Base-by-base conservation (phyloP, 139 green algal genomes). In the Choricystis sp. region DNA sequence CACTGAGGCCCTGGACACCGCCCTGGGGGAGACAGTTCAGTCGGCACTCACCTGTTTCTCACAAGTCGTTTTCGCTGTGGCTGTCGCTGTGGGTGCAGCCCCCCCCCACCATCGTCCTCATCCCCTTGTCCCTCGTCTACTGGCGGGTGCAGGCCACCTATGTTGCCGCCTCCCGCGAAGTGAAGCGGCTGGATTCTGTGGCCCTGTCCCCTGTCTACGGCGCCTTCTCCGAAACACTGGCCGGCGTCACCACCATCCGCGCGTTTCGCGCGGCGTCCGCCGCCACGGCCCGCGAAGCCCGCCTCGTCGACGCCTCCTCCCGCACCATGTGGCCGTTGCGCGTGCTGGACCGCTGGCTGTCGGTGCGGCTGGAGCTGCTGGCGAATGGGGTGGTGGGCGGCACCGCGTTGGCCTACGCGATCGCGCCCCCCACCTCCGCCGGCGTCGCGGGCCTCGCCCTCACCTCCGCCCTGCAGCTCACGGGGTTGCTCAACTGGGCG, bases 301-400 rank as follows among this genome's bases (percentile, higher is more conserved):
- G 0, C 0, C 72, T 86, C 26, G 67, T 96, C 19, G 70, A 87
- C 66, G 59, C 70, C 25, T 83, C 74, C 74, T 88, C 93, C 69
- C 69, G 76, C 20, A 75, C 72, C 1, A 88, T 72, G 56, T 93
- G 85, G 85, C 84, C 82, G 2, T 77, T 79, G 1, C 75, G 81
- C 57, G 71, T 81, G 55, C 74, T 89, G 24, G 96, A 98, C 72
- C 79, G 91, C 59, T 98, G 91, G 91, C 79, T 98, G 30, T 81
- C 71, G 21, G 72, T 97, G 29, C 77, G 91, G 27, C 77, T 98
- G 64, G 92, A 98, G 76, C 65, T 92, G 49, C 85, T 96, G 66
- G 91, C 90, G n/a, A 81, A 71, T 23, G 57, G 66, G 0, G 77
- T 91, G 1, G 74, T 86, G 22, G 76, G 83, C 64, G 72, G 73